Conservation (phyloP, 202 grass and related monocot species). For the Carex sylvatica region DNA sequence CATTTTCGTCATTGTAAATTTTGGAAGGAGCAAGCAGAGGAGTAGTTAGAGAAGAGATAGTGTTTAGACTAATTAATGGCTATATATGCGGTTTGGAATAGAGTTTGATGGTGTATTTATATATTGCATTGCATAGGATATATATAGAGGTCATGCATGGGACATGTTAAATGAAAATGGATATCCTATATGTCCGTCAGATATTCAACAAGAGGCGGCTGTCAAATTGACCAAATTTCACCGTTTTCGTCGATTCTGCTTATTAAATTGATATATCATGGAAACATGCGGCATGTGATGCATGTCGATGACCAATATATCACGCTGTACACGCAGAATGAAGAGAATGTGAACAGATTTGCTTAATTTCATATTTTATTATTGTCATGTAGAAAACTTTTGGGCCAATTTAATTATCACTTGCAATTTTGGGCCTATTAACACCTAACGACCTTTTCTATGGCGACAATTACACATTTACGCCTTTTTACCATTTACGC, state of each 20-base stretch:
- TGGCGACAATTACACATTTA: too few species aligned
- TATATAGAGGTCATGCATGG: neutral
- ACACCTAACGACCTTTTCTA: too few species aligned
- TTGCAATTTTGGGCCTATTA: too few species aligned
- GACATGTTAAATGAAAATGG: neutral
- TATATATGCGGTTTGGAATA: neutral
- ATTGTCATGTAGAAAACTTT: too few species aligned
- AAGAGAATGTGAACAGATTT: too few species aligned
- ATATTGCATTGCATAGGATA: neutral
- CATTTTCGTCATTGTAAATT: neutral
- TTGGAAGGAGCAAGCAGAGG: conserved; percentile 27
- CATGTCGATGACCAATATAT: neutral
- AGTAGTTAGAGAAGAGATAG: neutral
- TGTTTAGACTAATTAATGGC: neutral
- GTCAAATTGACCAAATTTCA: neutral
- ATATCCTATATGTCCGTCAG: too few species aligned
- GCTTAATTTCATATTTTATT: too few species aligned
- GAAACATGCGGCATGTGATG: neutral
- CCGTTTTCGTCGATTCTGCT: too few species aligned
- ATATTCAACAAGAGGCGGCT: conserved; percentile 17
- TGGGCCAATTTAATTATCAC: too few species aligned
- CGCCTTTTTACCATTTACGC: too few species aligned
- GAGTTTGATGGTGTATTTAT: conserved; percentile 23
- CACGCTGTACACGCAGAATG: too few species aligned
- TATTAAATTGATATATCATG: neutral